Evolutionary conservation across 31 red algal genomes (phyloP), one percentile per base, ranked within the genome.

Genomic region (Asparagopsis taxiformis): DNA sequence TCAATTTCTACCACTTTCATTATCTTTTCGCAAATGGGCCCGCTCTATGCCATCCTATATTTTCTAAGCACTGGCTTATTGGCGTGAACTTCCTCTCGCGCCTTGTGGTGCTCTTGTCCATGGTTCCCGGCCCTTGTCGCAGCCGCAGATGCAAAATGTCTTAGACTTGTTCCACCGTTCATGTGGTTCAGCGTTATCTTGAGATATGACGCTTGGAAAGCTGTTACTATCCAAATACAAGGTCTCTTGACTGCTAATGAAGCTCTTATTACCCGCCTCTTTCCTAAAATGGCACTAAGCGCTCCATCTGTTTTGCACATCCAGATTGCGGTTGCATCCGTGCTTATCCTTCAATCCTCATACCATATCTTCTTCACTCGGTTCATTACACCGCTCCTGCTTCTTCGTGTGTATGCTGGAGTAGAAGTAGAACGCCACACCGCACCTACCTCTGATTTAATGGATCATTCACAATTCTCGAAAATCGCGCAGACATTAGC

Each of bases 351-450:
- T 22, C 81, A 86, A 37, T 86, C 70, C 2, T 16, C 75, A 21
- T 86, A 75, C 32, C 81, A 86, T 48, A 70, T 86, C 21, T 76
- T 86, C 43, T 86, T 53, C 55, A 86, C 81, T 10, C 70, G 63
- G 25, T 35, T 84, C 24, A 41, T 73, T 25, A 29, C 68, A 2
- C 39, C 34, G 8, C 16, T 84, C 25, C 19, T 84, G 30, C 48
- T 84, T 16, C 19, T 13, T 19, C 19, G 37, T n/a, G 21, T 68
- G 17, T 30, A n/a, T 8, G 25, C 28, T 7, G 7, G 19, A 10
- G 64, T 13, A 36, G 36, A 19, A 16, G 36, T 68, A 16, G 34
- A 48, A 22, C 41, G 37, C 20, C 21, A 20, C 64, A n/a, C 34
- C 34, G 30, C 4, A 43, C 3, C 36, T 68, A 17, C 64, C 64